Percentiles rank a stretch among this genome's conserved stretches.
phyloP scores from a whole-genome alignment of 2,329 filamentous ascomycete genomes.

The Anisogramma anomala region DNA sequence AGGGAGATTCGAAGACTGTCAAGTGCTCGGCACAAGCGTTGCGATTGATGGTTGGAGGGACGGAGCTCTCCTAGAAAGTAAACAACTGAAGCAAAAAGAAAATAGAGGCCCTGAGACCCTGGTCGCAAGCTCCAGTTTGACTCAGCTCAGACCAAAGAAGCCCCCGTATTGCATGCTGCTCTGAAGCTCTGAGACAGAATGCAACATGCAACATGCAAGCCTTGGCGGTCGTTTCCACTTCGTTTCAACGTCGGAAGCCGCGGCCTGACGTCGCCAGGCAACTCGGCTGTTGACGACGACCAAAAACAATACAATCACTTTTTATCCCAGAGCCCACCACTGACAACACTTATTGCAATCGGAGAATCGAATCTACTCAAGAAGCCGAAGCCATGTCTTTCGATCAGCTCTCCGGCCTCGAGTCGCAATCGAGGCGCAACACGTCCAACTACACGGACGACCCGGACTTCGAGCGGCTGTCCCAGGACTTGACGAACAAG shows the following conservation, averaged over 20 bases:
- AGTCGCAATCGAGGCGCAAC: conserved; percentile 49
- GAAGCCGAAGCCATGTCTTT: conserved; percentile 62
- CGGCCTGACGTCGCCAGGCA: conserved; percentile 11
- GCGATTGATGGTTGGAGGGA: neutral
- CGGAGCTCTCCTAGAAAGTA: conserved; percentile 7
- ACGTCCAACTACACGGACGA: conserved; percentile 69
- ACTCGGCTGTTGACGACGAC: neutral
- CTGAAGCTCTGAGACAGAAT: too few relatives aligned
- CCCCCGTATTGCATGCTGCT: too few relatives aligned
- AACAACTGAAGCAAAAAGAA: conserved; percentile 14
- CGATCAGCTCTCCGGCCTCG: conserved; percentile 72
- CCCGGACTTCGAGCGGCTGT: conserved; percentile 77
- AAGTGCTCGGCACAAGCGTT: too few relatives aligned
- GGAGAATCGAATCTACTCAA: neutral
- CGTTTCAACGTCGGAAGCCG: neutral
- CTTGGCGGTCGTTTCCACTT: neutral
- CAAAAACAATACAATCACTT: neutral
- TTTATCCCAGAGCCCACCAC: neutral
- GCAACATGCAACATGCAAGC: conserved; percentile 4
- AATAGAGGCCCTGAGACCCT: too few relatives aligned
- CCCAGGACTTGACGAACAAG: conserved; percentile 73
- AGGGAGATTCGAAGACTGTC: conserved; percentile 17
- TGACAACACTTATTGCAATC: neutral
- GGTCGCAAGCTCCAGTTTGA: too few relatives aligned
- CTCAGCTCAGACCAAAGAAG: too few relatives aligned